Evolutionary conservation across 2,329 filamentous ascomycete species (phyloP).

Genomic region (Alternaria sp.): DNA sequence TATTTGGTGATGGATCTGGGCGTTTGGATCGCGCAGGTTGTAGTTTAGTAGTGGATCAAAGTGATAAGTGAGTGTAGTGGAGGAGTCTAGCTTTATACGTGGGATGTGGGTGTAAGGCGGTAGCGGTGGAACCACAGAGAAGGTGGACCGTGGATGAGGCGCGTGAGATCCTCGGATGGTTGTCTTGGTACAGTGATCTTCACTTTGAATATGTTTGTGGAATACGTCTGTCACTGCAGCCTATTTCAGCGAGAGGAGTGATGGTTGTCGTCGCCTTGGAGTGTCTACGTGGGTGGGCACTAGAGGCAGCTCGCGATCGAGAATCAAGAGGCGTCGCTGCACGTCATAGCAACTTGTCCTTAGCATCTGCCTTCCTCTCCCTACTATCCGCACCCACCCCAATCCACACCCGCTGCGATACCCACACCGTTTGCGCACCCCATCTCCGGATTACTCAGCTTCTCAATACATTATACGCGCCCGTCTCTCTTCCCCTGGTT

Average conservation of each 20-base stretch:
- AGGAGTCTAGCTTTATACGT: constrained; percentile 2
- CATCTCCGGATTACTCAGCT: neutral
- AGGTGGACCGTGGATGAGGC: constrained; percentile 20
- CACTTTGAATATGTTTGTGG: no score
- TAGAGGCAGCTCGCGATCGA: constrained; percentile 7
- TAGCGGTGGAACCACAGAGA: constrained; percentile 20
- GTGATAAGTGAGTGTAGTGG: constrained; percentile 5
- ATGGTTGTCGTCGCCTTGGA: neutral
- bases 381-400: constrained; percentile 14
- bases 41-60: neutral
- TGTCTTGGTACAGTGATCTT: neutral
- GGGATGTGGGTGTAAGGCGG: constrained; percentile 5
- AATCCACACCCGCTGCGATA: neutral
- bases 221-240: neutral
- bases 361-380: constrained; percentile 8
- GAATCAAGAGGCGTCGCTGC: constrained; percentile 22
- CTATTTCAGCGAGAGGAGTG: neutral
- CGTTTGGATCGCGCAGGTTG: neutral
- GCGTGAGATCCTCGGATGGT: neutral
- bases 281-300: constrained; percentile 2
- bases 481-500: constrained; percentile 10
- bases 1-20: neutral
- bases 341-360: constrained; percentile 23
- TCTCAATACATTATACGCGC: constrained; percentile 1
- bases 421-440: constrained; percentile 5